Evolutionary conservation across 2,329 filamentous ascomycete genomes (phyloP).

Genomic region (Penicillium oxalicum): DNA sequence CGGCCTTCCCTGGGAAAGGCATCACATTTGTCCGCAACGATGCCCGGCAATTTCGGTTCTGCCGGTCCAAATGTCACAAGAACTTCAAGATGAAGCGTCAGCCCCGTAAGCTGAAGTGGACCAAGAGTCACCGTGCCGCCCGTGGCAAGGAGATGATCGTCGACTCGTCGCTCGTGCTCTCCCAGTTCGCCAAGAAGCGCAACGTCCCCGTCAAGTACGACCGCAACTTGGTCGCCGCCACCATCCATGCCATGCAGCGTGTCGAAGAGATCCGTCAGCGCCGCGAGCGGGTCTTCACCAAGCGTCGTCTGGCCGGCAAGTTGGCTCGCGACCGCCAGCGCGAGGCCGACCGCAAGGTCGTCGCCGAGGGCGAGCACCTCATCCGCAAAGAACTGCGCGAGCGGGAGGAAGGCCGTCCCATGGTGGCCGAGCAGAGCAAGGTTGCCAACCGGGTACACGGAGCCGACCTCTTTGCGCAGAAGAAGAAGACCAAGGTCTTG

Average conservation of each 20-base stretch:
- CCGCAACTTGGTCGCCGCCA: slow-evolving; percentile 80
- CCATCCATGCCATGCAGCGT: slow-evolving; percentile 85
- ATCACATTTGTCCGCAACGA: slow-evolving; percentile 65
- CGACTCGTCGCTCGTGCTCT: slow-evolving; percentile 69
- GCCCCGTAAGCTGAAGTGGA: slow-evolving; percentile 94
- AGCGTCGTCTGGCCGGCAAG: slow-evolving; percentile 87
- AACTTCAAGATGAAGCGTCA: slow-evolving; percentile 98
- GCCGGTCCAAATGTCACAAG: slow-evolving; percentile 63
- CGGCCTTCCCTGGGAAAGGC: slow-evolving; percentile 59
- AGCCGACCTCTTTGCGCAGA: slow-evolving; percentile 36
- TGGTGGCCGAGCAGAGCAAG: slow-evolving; percentile 33
- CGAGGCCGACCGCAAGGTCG: slow-evolving; percentile 75
- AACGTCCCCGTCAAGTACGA: slow-evolving; percentile 96
- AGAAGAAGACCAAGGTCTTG: slow-evolving; percentile 41
- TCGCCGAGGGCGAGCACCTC: slow-evolving; percentile 87
- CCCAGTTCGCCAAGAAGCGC: slow-evolving; percentile 79
- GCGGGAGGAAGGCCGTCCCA: slow-evolving; percentile 45
- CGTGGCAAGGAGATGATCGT: slow-evolving; percentile 86
- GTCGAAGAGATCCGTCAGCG: slow-evolving; percentile 76
- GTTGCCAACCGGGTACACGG: slow-evolving; percentile 34
- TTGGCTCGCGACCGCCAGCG: slow-evolving; percentile 64
- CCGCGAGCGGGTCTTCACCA: slow-evolving; percentile 89
- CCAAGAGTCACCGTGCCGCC: slow-evolving; percentile 81
- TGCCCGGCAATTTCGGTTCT: slow-evolving; percentile 61
- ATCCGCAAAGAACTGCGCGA: slow-evolving; percentile 64